Conservation (phyloP, 306 rosid genomes). For the Medicago lupulina region DNA sequence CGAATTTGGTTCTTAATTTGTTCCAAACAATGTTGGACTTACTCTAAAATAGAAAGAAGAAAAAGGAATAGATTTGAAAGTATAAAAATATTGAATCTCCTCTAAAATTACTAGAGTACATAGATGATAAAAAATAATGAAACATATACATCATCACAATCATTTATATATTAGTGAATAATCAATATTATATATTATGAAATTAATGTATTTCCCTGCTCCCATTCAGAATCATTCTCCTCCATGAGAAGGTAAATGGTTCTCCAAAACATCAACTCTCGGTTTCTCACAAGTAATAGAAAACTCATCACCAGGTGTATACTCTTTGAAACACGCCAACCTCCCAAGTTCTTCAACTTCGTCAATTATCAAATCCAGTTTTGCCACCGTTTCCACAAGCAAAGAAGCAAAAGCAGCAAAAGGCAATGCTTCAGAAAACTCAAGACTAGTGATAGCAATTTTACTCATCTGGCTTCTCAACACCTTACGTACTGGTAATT, state of each 20-base stretch:
- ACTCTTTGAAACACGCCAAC: constrained; percentile 73
- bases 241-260: constrained; percentile 56
- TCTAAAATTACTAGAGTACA: neutral
- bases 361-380: constrained; percentile 70
- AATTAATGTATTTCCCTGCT: neutral
- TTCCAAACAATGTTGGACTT: neutral
- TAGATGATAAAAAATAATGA: constrained; percentile 5
- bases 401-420: constrained; percentile 88
- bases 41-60: neutral
- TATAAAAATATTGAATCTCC: neutral
- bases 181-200: neutral
- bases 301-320: constrained; percentile 51
- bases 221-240: constrained; percentile 40
- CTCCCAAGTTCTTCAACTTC: constrained; percentile 80
- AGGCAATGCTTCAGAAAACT: constrained; percentile 87
- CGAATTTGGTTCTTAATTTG: neutral
- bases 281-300: constrained; percentile 56
- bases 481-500: constrained; percentile 45
- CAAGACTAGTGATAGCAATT: constrained; percentile 75
- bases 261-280: constrained; percentile 42
- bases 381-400: constrained; percentile 86
- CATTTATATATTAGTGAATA: neutral
- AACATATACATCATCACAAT: constrained; percentile 4
- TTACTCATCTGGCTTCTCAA: constrained; percentile 75
- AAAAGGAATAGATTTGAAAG: neutral